phyloP scores from a whole-genome alignment of 2,329 filamentous ascomycete genomes.

The Aspergillus quadrilineatus region DNA sequence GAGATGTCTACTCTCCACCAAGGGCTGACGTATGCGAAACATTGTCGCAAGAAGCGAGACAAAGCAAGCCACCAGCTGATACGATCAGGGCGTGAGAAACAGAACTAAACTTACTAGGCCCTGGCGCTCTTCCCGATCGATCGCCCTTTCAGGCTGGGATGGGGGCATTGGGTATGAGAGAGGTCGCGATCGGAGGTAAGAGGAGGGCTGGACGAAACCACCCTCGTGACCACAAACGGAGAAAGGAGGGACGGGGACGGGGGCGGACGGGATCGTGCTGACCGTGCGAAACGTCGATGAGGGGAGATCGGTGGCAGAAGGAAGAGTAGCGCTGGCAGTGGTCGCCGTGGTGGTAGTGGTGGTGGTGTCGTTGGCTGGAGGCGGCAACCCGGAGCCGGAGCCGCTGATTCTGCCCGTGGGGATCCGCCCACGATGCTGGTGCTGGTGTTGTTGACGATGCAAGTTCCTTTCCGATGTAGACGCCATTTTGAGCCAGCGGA shows the following conservation, averaged over 20 bases:
- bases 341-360: slow-evolving; percentile 9
- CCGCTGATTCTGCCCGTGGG: slow-evolving; percentile 28
- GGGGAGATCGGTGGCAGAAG: not conserved
- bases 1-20: not conserved
- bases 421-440: slow-evolving; percentile 3
- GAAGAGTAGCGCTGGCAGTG: not conserved
- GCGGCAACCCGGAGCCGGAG: slow-evolving; percentile 20
- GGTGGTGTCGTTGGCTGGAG: slow-evolving; percentile 14
- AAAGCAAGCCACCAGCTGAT: slow-evolving; percentile 1
- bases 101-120: slow-evolving; percentile 44
- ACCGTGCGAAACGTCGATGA: slow-evolving; percentile 12
- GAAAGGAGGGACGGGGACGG: slow-evolving; percentile 2
- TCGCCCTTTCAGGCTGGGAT: slow-evolving; percentile 43
- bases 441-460: slow-evolving; percentile 8
- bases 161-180: slow-evolving; percentile 44
- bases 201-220: slow-evolving; percentile 50
- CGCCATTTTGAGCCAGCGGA: slow-evolving; percentile 1
- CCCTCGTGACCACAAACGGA: slow-evolving; percentile 41
- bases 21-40: slow-evolving; percentile 10
- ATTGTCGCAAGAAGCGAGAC: not conserved
- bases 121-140: slow-evolving; percentile 51
- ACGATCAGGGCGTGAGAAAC: slow-evolving; percentile 3
- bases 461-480: not conserved
- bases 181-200: slow-evolving; percentile 45
- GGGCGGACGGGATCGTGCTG: slow-evolving; percentile 1